Conservation (phyloP, 2,329 filamentous ascomycete species). For the Macrophomina tecta region DNA sequence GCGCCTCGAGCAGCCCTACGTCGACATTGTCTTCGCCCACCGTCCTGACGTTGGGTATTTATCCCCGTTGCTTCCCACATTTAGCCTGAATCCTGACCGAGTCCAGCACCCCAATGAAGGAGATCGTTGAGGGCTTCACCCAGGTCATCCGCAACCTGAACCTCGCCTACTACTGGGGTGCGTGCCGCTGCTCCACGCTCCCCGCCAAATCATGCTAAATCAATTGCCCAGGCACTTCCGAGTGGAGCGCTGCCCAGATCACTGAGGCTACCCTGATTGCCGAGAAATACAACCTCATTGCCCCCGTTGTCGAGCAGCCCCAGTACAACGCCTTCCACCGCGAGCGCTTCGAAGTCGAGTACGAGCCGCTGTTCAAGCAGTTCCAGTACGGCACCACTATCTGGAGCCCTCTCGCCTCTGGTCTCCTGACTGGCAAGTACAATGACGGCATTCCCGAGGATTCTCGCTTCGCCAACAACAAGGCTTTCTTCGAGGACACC, state of each 20-base stretch:
- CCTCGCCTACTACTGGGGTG: conserved; percentile 67
- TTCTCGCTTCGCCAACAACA: conserved; percentile 65
- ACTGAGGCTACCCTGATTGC: conserved; percentile 64
- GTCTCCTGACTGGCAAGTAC: conserved; percentile 68
- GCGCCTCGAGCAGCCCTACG: conserved; percentile 69
- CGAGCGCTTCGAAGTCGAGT: conserved; percentile 67
- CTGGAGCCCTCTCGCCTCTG: conserved; percentile 62
- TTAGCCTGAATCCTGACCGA: neutral
- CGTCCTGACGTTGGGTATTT: conserved; percentile 58
- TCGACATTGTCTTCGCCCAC: conserved; percentile 69
- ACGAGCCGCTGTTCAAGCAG: conserved; percentile 62
- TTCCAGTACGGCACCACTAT: conserved; percentile 64
- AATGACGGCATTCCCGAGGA: conserved; percentile 67
- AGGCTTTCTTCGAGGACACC: conserved; percentile 63
- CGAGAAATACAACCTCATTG: conserved; percentile 68
- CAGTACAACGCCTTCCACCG: conserved; percentile 69
- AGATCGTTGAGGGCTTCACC: conserved; percentile 64
- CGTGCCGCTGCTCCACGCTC: neutral
- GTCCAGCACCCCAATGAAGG: conserved; percentile 63
- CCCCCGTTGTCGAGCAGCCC: conserved; percentile 60
- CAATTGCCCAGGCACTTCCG: conserved; percentile 51
- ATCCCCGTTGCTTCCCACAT: neutral
- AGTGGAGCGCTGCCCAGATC: conserved; percentile 66
- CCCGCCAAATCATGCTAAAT: neutral
- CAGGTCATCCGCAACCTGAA: conserved; percentile 61